Evolutionary conservation across 805 yeast genomes (phyloP).

Genomic region (Candida maris): DNA sequence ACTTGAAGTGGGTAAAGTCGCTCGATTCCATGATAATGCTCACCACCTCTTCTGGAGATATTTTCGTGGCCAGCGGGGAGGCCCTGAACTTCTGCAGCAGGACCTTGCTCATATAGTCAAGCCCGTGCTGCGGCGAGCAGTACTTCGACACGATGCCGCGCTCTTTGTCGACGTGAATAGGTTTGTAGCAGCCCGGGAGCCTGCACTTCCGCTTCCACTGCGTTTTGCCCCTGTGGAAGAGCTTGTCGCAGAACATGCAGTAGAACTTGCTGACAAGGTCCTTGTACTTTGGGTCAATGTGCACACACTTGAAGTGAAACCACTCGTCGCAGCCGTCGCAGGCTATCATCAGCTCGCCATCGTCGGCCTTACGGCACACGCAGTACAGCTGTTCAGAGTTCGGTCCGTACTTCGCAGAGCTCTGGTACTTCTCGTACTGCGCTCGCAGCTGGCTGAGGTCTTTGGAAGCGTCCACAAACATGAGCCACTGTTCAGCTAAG

Average conservation of each 20-base stretch:
- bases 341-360: constrained; percentile 83
- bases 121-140: constrained; percentile 73
- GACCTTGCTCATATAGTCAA: constrained; percentile 34
- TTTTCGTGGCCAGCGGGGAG: constrained; percentile 6
- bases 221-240: constrained; percentile 46
- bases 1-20: constrained; percentile 20
- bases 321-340: constrained; percentile 96
- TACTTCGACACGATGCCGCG: constrained; percentile 53
- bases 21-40: constrained; percentile 16
- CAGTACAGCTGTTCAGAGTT: constrained; percentile 69
- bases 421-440: constrained; percentile 26
- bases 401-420: constrained; percentile 38
- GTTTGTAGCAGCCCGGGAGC: constrained; percentile 49
- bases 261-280: constrained; percentile 59
- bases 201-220: constrained; percentile 79
- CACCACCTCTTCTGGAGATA: constrained; percentile 12
- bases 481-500: no score
- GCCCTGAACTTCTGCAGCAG: constrained; percentile 21
- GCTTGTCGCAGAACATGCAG: constrained; percentile 66
- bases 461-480: constrained; percentile 2
- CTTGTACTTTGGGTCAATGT: constrained; percentile 46
- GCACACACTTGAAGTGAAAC: constrained; percentile 84
- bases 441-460: constrained; percentile 22
- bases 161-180: constrained; percentile 36
- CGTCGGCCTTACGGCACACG: constrained; percentile 72